Evolutionary conservation across 2,329 filamentous ascomycete species (phyloP), one percentile per base, ranked within the genome.

Genomic region (Trichoderma aggressivum): DNA sequence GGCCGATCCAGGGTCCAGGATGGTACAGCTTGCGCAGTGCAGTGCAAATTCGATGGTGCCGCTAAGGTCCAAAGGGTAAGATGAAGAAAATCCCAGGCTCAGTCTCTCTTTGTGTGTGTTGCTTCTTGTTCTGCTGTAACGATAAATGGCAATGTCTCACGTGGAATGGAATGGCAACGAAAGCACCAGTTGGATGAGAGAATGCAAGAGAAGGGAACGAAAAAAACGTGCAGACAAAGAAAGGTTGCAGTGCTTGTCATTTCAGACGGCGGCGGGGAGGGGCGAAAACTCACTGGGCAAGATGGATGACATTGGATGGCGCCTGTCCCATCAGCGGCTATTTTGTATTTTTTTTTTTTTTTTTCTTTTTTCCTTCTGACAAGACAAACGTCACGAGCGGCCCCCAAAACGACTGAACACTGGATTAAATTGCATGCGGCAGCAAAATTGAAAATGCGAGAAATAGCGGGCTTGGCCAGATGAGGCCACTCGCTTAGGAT

Each of bases 1-100:
- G 65, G 65, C 28, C 65, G 65, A 67, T 67, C 64, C 24, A 67
- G 64, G 64, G 64, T 67, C 53, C 55, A 34, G 26, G 64, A 67
- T 67, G 26, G 11, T n/a, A n/a, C n/a, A 62, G 26, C 39, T 32
- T 36, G 21, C 39, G 5, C n/a, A n/a, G 11, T 14, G 47, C 47
- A 53, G 24, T 53, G 47, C 21, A 24, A 53, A 53, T 53, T 53
- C 47, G 21, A 53, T 24, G 14, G 47, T 24, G n/a, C n/a, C 47
- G 47, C 47, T 53, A 53, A 53, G 47, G 24, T 24, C 10, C n/a
- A 53, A 24, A 53, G 47, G 47, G 11, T 53, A 53, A 53, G 12
- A 53, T 53, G 47, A 24, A 24, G n/a, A 21, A 47, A 21, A 12
- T 50, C 18, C 43, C 43, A n/a, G 18, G 39, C 39, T 43, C 39